phyloP scores from a whole-genome alignment of 192 early-diverging fungal species.

The Coemansia sp. region DNA sequence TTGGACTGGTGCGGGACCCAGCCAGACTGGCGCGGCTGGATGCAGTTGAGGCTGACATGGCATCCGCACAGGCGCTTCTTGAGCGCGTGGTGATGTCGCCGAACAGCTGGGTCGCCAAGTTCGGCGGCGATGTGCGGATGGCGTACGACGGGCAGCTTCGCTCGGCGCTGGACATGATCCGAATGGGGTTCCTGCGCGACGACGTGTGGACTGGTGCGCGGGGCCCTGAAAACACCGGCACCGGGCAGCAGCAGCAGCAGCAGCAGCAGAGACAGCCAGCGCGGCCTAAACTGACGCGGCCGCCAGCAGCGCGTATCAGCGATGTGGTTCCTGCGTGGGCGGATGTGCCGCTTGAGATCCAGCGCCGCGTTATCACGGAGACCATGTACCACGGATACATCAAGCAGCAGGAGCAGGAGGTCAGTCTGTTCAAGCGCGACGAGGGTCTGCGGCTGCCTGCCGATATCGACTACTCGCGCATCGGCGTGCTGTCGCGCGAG shows the following conservation, averaged over 20 bases:
- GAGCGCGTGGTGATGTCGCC: conserved; percentile 54
- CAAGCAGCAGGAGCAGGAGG: conserved; percentile 63
- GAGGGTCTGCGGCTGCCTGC: conserved; percentile 63
- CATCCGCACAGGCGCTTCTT: conserved; percentile 54
- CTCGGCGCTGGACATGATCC: conserved; percentile 56
- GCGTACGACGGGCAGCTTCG: conserved; percentile 40
- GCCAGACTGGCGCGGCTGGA: conserved; percentile 40
- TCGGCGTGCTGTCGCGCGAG: conserved; percentile 49
- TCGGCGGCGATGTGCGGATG: conserved; percentile 31
- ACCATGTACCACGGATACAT: conserved; percentile 70
- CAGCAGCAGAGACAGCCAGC: not conserved
- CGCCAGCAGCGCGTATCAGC: conserved; percentile 11
- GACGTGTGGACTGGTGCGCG: conserved; percentile 46
- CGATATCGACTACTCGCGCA: conserved; percentile 63
- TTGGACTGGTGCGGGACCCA: conserved; percentile 57
- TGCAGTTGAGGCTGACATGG: conserved; percentile 52
- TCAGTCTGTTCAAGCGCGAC: conserved; percentile 64
- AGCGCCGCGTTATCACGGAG: conserved; percentile 61
- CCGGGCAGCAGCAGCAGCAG: conserved; percentile 6
- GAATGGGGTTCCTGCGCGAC: conserved; percentile 48
- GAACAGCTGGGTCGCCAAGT: conserved; percentile 56
- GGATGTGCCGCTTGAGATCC: conserved; percentile 55
- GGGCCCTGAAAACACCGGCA: conserved; percentile 22
- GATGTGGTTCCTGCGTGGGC: conserved; percentile 60
- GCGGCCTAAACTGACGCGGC: not conserved